Evolutionary conservation across 148 eudicot species (phyloP).

Genomic region (Oxyria digyna): DNA sequence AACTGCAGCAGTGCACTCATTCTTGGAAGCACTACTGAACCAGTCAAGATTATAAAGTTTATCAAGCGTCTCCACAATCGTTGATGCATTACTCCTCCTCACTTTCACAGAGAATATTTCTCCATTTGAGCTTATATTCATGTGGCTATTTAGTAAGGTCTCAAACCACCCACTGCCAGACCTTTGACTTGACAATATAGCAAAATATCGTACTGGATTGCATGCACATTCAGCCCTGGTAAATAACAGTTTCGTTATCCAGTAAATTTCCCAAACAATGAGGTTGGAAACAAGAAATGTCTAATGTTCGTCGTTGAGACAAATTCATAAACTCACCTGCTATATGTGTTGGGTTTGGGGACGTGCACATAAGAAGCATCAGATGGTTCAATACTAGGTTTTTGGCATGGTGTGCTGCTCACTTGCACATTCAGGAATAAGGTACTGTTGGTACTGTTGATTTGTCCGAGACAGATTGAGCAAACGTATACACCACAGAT

Average conservation of each 20-base stretch:
- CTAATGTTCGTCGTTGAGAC: background rate
- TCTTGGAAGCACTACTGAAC: slow-evolving; percentile 70
- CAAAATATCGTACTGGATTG: slow-evolving; percentile 76
- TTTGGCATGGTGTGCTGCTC: slow-evolving; percentile 30
- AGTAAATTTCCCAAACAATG: background rate
- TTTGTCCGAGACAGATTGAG: slow-evolving; percentile 40
- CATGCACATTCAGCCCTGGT: slow-evolving; percentile 70
- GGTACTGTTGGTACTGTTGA: slow-evolving; percentile 17
- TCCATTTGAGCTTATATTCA: slow-evolving; percentile 82
- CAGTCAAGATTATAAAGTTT: slow-evolving; percentile 65
- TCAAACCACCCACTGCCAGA: slow-evolving; percentile 98
- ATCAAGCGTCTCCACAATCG: slow-evolving; percentile 63
- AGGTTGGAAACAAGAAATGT: background rate
- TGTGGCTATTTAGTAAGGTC: slow-evolving; percentile 76
- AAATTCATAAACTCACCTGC: slow-evolving; percentile 32
- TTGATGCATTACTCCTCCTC: slow-evolving; percentile 51
- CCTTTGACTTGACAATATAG: slow-evolving; percentile 75
- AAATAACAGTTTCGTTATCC: background rate
- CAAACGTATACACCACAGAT: slow-evolving; percentile 55
- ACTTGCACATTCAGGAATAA: slow-evolving; percentile 27
- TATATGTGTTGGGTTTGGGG: slow-evolving; percentile 61
- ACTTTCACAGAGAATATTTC: slow-evolving; percentile 75
- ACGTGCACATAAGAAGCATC: slow-evolving; percentile 53
- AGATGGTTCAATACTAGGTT: slow-evolving; percentile 27
- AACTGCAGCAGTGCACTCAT: slow-evolving; percentile 88